Conservation (phyloP, 176 grass and related monocot species). For the Oryza punctata region DNA sequence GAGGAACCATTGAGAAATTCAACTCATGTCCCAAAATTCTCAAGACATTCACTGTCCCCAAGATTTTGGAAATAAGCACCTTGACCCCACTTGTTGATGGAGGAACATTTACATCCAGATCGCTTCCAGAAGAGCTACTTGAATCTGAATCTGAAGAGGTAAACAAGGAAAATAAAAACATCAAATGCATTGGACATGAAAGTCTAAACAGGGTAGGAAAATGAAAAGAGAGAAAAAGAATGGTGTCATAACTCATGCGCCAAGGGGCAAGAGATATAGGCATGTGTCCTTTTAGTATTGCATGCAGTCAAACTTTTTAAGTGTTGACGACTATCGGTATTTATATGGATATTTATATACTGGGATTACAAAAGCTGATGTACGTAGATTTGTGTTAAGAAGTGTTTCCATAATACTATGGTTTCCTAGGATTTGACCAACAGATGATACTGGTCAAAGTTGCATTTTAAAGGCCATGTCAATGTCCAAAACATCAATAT, state of each 20-base stretch:
- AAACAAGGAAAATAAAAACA: conserved; percentile 25
- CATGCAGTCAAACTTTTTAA: neutral
- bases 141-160: conserved; percentile 76
- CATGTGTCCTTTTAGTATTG: neutral
- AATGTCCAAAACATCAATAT: neutral
- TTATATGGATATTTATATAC: neutral
- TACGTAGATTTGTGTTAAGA: neutral
- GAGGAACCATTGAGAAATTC: conserved; percentile 35
- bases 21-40: neutral
- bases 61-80: conserved; percentile 53
- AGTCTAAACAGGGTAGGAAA: conserved; percentile 10
- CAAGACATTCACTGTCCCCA: conserved; percentile 13
- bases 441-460: neutral
- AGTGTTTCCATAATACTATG: neutral
- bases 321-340: neutral
- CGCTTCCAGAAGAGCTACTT: conserved; percentile 86
- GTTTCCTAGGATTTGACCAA: neutral
- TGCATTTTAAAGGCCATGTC: neutral
- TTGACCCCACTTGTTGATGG: conserved; percentile 45
- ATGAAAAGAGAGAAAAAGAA: conserved; percentile 11
- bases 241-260: neutral
- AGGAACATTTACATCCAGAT: conserved; percentile 62
- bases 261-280: neutral
- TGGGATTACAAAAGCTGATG: neutral
- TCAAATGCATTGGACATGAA: conserved; percentile 13